A percentile compares a stretch with the other conserved stretches of the same genome.
Conservation (phyloP, 345 rosid genomes). For the Triadica sebifera region DNA sequence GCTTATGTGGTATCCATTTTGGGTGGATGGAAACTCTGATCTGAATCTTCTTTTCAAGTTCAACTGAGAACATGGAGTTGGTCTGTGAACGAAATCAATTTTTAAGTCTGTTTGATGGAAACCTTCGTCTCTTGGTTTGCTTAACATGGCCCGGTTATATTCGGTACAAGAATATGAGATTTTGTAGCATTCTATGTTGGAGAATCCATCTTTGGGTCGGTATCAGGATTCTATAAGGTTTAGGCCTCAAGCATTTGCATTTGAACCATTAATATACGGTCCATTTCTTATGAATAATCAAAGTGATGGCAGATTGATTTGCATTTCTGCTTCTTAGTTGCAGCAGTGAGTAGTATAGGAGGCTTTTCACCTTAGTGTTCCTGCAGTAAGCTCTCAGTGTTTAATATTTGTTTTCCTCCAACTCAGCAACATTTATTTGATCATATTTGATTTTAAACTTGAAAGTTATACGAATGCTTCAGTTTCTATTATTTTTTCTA, state of each 20-base stretch:
- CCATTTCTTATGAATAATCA: not conserved
- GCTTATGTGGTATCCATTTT: not conserved
- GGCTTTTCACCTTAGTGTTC: not conserved
- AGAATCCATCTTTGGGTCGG: not conserved
- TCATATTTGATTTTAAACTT: not conserved
- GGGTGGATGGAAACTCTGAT: conserved; percentile 7
- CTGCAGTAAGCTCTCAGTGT: not conserved
- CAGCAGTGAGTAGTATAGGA: not conserved
- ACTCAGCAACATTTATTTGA: not conserved
- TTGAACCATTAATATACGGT: not conserved
- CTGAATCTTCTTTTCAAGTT: conserved; percentile 3
- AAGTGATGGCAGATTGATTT: not conserved
- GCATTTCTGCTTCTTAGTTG: not conserved
- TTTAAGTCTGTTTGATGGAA: not conserved
- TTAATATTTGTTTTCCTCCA: not conserved
- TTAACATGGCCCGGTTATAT: not conserved
- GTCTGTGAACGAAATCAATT: not conserved
- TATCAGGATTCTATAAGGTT: not conserved
- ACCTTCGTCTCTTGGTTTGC: not conserved
- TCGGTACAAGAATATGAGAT: not conserved
- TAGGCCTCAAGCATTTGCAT: not conserved
- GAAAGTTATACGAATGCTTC: not conserved
- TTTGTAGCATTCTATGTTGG: not conserved
- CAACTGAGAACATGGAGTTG: not conserved
- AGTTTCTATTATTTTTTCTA: not conserved